phyloP scores from a whole-genome alignment of 257 asterid species.

The Nicotiana attenuata region DNA sequence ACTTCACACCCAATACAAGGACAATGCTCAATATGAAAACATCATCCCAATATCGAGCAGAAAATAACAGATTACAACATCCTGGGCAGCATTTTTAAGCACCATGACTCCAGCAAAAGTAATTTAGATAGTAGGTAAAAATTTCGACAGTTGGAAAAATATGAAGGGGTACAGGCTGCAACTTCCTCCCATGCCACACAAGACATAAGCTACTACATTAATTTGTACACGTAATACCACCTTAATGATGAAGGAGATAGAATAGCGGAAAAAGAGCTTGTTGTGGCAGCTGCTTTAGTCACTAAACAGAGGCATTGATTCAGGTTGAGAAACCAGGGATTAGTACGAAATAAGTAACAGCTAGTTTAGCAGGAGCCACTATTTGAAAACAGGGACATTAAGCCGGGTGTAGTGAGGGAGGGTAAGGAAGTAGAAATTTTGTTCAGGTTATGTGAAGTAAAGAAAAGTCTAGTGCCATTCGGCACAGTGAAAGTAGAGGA shows the following conservation, averaged over 20 bases:
- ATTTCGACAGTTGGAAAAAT: neutral
- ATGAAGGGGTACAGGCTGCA: neutral
- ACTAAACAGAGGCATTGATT: neutral
- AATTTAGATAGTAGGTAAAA: neutral
- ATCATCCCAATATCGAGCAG: neutral
- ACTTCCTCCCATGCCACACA: neutral
- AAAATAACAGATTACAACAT: neutral
- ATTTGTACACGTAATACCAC: neutral
- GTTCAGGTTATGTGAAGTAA: neutral
- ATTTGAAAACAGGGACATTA: neutral
- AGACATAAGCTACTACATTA: neutral
- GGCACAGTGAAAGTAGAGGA: neutral
- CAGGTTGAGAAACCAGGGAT: neutral
- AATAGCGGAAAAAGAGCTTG: too few species aligned
- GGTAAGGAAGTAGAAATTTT: neutral
- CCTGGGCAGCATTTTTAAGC: neutral
- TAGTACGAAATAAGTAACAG: neutral
- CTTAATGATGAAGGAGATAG: neutral
- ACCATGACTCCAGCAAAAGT: neutral
- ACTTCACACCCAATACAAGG: neutral
- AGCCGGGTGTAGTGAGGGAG: neutral
- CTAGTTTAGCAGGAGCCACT: neutral
- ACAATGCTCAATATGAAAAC: neutral
- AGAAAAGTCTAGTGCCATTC: neutral
- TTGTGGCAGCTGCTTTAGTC: too few species aligned